These are phyloP conservation scores for Fusarium agapanthi DNA, from an alignment of 2,329 filamentous ascomycete genomes.

Conservation along the genomic window DNA sequence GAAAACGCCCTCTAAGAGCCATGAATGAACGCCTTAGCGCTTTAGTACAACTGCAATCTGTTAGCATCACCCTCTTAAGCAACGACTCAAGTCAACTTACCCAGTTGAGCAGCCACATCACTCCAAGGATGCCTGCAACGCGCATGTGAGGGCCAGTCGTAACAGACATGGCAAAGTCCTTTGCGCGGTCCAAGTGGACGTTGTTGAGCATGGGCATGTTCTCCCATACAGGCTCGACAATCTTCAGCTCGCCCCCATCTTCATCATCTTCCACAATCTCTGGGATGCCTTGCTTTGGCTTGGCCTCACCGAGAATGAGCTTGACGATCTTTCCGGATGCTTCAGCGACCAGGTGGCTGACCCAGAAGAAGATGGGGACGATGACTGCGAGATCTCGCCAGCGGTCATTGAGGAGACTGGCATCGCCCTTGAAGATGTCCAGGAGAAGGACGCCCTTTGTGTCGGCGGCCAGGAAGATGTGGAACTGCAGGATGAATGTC, in stretches of 20 bases:
- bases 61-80: neutral
- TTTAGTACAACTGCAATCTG: constrained; percentile 26
- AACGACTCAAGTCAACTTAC: constrained; percentile 1
- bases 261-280: constrained; percentile 10
- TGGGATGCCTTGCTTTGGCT: neutral
- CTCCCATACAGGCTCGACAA: constrained; percentile 32
- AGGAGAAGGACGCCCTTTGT: constrained; percentile 58
- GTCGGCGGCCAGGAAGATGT: constrained; percentile 69
- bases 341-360: constrained; percentile 39
- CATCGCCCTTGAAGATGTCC: constrained; percentile 38
- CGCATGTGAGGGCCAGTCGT: constrained; percentile 15
- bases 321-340: constrained; percentile 40
- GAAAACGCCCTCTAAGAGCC: neutral
- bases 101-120: constrained; percentile 41
- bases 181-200: constrained; percentile 4
- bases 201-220: constrained; percentile 12
- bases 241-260: constrained; percentile 33
- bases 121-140: constrained; percentile 21
- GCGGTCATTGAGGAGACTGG: constrained; percentile 36
- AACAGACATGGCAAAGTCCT: neutral
- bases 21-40: neutral
- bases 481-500: constrained; percentile 67
- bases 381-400: constrained; percentile 40
- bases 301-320: constrained; percentile 27
- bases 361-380: constrained; percentile 43